phyloP scores from a whole-genome alignment of 108 stramenopile genomes.

The Nitzschia sp. region DNA sequence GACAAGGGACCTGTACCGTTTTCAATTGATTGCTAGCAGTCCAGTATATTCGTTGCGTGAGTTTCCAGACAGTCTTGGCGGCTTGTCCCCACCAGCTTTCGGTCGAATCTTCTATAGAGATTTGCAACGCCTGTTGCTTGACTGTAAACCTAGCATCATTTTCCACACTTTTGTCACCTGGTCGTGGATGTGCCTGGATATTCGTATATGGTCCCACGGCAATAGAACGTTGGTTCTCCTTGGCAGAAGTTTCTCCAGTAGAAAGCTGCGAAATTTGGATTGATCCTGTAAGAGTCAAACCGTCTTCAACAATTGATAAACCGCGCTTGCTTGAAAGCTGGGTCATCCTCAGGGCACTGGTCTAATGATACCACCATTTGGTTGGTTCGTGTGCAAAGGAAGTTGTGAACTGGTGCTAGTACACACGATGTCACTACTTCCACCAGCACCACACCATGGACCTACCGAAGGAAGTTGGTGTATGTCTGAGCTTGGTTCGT shows the following conservation, averaged over 20 bases:
- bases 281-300: neutral
- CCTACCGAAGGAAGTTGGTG: neutral
- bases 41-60: neutral
- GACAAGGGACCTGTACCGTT: neutral
- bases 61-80: neutral
- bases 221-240: too few relatives aligned
- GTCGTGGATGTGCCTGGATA: too few relatives aligned
- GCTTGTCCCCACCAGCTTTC: neutral
- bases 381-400: too few relatives aligned
- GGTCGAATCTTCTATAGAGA: neutral
- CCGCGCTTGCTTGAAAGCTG: neutral
- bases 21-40: neutral
- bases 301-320: neutral
- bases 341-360: neutral
- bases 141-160: too few relatives aligned
- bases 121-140: neutral
- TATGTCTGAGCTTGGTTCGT: neutral
- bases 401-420: too few relatives aligned
- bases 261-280: neutral
- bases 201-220: too few relatives aligned
- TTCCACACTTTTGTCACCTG: too few relatives aligned
- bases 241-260: neutral
- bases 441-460: constrained; percentile 1
- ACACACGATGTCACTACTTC: neutral
- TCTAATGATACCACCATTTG: neutral